These are phyloP conservation scores for Coemansia biformis DNA, from an alignment of 192 early-diverging fungal genomes.

Conservation along the genomic window DNA sequence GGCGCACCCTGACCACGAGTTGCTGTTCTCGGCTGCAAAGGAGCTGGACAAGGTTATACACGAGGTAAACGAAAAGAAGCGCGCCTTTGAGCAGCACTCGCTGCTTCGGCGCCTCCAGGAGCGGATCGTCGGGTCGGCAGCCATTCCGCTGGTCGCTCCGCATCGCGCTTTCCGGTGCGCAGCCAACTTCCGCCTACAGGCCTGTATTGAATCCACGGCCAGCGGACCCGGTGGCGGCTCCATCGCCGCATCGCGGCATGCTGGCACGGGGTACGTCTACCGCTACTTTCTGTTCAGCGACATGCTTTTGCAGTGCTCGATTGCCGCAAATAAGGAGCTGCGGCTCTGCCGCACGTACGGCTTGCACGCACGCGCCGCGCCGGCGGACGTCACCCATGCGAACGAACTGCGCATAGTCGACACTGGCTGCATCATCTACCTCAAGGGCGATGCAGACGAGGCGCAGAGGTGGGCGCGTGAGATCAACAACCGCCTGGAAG, in stretches of 20 bases:
- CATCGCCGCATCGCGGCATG: constrained; percentile 14
- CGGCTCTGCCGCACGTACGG: constrained; percentile 27
- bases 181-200: constrained; percentile 44
- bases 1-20: constrained; percentile 72
- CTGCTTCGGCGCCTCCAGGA: constrained; percentile 56
- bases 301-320: constrained; percentile 56
- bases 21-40: constrained; percentile 59
- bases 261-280: constrained; percentile 36
- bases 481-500: constrained; percentile 47
- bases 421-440: constrained; percentile 33
- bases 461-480: constrained; percentile 39
- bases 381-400: constrained; percentile 34
- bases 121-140: constrained; percentile 44
- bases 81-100: constrained; percentile 53
- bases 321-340: constrained; percentile 38
- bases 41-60: constrained; percentile 64
- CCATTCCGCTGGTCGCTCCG: constrained; percentile 49
- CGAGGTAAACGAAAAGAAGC: constrained; percentile 84
- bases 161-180: constrained; percentile 54
- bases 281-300: constrained; percentile 69
- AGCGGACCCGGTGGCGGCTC: no score
- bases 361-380: constrained; percentile 24
- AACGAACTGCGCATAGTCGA: constrained; percentile 43
- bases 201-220: constrained; percentile 9
- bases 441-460: constrained; percentile 25